Conservation (phyloP, 345 rosid genomes). For the Eucalyptus cladocalyx region DNA sequence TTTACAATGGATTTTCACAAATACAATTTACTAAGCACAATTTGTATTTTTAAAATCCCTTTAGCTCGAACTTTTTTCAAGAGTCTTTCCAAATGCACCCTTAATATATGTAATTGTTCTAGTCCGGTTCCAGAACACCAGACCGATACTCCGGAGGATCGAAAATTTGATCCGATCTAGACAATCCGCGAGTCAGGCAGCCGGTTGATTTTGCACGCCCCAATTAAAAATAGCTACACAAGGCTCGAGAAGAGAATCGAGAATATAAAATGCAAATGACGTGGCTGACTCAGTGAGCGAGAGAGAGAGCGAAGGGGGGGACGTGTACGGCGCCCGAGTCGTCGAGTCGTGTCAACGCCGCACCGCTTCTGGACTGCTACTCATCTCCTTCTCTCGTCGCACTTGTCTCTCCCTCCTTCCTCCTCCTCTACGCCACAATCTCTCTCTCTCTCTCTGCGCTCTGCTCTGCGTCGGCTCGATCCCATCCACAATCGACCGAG, state of each 20-base stretch:
- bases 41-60: no score
- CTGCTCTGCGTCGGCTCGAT: not conserved
- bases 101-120: no score
- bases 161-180: no score
- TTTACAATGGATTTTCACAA: no score
- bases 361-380: not conserved
- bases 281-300: not conserved
- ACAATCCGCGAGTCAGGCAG: no score
- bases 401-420: not conserved
- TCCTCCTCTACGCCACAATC: not conserved
- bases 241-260: not conserved
- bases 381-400: not conserved
- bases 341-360: constrained; percentile 1
- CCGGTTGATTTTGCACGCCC: no score
- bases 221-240: not conserved
- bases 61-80: no score
- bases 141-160: no score
- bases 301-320: accelerated
- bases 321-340: not conserved
- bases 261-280: not conserved
- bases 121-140: no score
- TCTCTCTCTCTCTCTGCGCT: not conserved
- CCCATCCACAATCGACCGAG: not conserved
- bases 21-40: no score
- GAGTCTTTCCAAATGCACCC: no score